phyloP scores from a whole-genome alignment of 2,329 filamentous ascomycete species.

The Fusarium redolens region DNA sequence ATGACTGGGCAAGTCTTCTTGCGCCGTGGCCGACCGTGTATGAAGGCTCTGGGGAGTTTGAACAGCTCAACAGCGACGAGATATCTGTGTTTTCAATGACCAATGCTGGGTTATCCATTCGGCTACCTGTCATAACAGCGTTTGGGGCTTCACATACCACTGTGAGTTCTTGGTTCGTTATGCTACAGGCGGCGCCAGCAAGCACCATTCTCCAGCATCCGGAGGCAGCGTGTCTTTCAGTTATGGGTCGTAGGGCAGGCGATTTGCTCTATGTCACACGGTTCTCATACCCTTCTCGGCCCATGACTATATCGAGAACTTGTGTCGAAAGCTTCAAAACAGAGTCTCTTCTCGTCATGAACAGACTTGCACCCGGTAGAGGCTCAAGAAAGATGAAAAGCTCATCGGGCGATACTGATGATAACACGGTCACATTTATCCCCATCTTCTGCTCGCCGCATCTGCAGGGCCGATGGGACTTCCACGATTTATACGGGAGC shows the following conservation, averaged over 20 bases:
- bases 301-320: background rate
- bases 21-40: background rate
- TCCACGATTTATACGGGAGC: too few relatives aligned
- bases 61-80: background rate
- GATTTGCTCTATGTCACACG: background rate
- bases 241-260: background rate
- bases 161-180: background rate
- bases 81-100: background rate
- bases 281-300: background rate
- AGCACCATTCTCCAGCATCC: background rate
- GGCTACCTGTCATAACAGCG: background rate
- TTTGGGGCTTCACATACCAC: too few relatives aligned
- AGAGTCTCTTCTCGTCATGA: background rate
- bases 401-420: too few relatives aligned
- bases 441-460: too few relatives aligned
- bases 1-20: background rate
- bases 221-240: background rate
- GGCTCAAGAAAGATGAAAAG: too few relatives aligned
- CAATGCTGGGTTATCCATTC: background rate
- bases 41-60: background rate
- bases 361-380: too few relatives aligned
- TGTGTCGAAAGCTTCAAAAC: background rate
- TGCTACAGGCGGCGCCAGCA: background rate
- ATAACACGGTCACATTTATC: too few relatives aligned
- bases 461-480: too few relatives aligned